phyloP scores from a whole-genome alignment of 164 flowering plant genomes.

The Stephania yunnanensis region DNA sequence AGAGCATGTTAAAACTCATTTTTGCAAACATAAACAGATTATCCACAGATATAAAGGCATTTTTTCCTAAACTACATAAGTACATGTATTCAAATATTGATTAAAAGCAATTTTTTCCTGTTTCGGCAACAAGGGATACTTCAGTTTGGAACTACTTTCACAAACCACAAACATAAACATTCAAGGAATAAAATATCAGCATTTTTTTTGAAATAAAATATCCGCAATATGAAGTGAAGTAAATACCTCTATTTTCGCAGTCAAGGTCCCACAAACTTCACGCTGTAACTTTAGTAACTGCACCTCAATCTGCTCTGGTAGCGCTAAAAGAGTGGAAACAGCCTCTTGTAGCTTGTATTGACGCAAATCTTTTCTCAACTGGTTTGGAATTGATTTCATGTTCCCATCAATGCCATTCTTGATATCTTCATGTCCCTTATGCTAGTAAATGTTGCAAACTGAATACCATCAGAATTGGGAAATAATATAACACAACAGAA shows the following conservation, averaged over 20 bases:
- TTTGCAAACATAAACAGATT: background rate
- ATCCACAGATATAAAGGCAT: background rate
- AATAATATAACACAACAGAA: conserved; percentile 1
- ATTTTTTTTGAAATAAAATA: background rate
- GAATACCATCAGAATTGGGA: background rate
- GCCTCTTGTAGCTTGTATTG: conserved; percentile 44
- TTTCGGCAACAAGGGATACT: background rate
- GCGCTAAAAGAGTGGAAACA: conserved; percentile 29
- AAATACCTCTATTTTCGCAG: conserved; percentile 54
- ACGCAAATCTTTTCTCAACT: conserved; percentile 30
- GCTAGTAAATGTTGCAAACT: conserved; percentile 31
- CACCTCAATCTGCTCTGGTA: conserved; percentile 48
- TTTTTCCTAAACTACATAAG: background rate
- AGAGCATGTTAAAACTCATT: conserved; percentile 10
- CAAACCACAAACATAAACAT: background rate
- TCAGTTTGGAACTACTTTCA: background rate
- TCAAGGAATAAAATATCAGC: background rate
- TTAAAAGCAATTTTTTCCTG: background rate
- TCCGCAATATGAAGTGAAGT: background rate
- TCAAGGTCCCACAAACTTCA: conserved; percentile 34
- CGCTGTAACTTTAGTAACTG: conserved; percentile 35
- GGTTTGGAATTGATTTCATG: conserved; percentile 50
- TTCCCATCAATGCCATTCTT: conserved; percentile 48
- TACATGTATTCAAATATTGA: background rate
- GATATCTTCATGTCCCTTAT: conserved; percentile 64